A percentile compares a stretch with the other conserved stretches of the same genome.
phyloP scores from a whole-genome alignment of 768 basidiomycete genomes.

The Tubosaeta sp. region DNA sequence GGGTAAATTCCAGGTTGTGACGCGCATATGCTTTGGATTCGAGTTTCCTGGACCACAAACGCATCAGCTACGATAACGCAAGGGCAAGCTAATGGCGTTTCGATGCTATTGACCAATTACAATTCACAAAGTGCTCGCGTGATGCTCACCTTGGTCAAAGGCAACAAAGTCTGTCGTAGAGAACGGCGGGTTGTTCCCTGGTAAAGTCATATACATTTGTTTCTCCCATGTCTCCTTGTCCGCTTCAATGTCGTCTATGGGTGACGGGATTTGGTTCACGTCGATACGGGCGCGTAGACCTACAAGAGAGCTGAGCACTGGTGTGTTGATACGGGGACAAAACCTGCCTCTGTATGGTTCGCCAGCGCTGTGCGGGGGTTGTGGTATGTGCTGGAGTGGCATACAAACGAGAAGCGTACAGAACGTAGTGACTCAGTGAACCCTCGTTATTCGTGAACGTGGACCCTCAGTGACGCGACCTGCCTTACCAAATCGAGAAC shows the following conservation, averaged over 20 bases:
- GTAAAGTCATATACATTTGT: constrained; percentile 61
- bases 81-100: not conserved
- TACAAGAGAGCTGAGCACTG: constrained; percentile 24
- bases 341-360: constrained; percentile 40
- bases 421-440: not conserved
- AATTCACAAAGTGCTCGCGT: not conserved
- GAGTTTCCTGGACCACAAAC: constrained; percentile 61
- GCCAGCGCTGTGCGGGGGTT: constrained; percentile 59
- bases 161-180: constrained; percentile 84
- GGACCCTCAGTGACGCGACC: not conserved
- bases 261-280: constrained; percentile 87
- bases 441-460: not conserved
- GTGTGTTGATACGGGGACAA: not conserved
- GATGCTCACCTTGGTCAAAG: constrained; percentile 77
- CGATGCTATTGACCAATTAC: not conserved
- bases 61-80: constrained; percentile 12
- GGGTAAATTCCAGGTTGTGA: constrained; percentile 89
- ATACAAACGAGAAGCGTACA: constrained; percentile 5
- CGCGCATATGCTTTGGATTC: constrained; percentile 83
- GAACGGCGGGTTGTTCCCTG: constrained; percentile 65
- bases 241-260: constrained; percentile 69
- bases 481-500: not conserved
- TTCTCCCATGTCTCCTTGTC: constrained; percentile 80
- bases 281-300: constrained; percentile 83
- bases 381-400: constrained; percentile 40